Conservation (phyloP, 2,329 filamentous ascomycete genomes). For the Apiospora kogelbergensis region DNA sequence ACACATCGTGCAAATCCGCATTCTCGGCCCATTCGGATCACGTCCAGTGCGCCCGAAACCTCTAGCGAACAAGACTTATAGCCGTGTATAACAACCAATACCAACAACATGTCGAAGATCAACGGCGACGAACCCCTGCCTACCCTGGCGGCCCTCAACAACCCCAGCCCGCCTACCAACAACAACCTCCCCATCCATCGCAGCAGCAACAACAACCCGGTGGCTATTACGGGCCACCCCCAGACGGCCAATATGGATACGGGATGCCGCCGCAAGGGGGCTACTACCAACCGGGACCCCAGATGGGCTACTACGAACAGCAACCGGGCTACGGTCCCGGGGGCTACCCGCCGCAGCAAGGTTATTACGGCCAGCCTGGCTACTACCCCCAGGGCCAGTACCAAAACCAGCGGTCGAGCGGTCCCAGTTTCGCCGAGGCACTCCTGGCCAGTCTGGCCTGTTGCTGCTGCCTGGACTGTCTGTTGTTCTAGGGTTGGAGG, state of each 20-base stretch:
- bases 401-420: conserved; percentile 26
- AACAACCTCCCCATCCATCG: conserved; percentile 11
- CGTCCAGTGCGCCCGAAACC: background rate
- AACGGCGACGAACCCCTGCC: conserved; percentile 46
- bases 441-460: conserved; percentile 53
- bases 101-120: conserved; percentile 43
- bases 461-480: conserved; percentile 57
- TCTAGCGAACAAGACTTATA: conserved; percentile 5
- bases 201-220: conserved; percentile 11
- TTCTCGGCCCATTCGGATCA: background rate
- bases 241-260: background rate
- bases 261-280: conserved; percentile 19
- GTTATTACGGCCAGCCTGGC: conserved; percentile 20
- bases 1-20: background rate
- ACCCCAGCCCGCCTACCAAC: conserved; percentile 43
- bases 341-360: conserved; percentile 29
- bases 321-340: conserved; percentile 31
- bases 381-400: conserved; percentile 26
- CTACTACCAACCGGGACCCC: conserved; percentile 42
- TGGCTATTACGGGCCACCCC: background rate
- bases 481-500: conserved; percentile 46
- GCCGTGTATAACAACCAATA: background rate
- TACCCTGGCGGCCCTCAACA: conserved; percentile 45
- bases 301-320: conserved; percentile 46
- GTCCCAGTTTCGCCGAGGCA: conserved; percentile 36